Percentiles rank a stretch among this genome's conserved stretches.
These are phyloP conservation scores for Solanum virginianum DNA, from an alignment of 257 asterid species.

Conservation along the genomic window DNA sequence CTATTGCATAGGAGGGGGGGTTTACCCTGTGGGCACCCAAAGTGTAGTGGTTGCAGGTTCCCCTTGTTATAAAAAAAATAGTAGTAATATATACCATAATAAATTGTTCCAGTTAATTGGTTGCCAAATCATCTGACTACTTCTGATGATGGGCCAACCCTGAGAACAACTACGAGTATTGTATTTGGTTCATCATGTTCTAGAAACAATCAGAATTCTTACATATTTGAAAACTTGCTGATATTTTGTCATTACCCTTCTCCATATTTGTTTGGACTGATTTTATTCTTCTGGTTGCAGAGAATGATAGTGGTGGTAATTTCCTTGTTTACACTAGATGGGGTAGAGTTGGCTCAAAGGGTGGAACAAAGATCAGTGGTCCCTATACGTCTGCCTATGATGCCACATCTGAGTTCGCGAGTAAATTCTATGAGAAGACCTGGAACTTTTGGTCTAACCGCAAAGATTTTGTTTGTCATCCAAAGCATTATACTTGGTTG, in stretches of 20 bases:
- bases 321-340: constrained; percentile 71
- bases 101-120: not conserved
- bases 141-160: not conserved
- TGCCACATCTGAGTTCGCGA: constrained; percentile 53
- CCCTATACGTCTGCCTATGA: constrained; percentile 39
- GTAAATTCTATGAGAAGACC: constrained; percentile 68
- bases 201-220: not conserved
- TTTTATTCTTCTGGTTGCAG: constrained; percentile 26
- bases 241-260: not conserved
- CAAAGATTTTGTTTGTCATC: constrained; percentile 45
- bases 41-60: no score
- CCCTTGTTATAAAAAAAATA: no score
- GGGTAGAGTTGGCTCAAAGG: constrained; percentile 98
- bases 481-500: constrained; percentile 61
- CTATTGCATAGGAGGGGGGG: no score
- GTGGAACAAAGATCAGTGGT: constrained; percentile 58
- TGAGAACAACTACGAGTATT: not conserved
- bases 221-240: not conserved
- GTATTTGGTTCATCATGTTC: not conserved
- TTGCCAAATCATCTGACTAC: not conserved
- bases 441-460: constrained; percentile 54
- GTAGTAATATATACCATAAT: not conserved
- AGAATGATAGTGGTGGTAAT: constrained; percentile 66
- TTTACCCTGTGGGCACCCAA: no score
- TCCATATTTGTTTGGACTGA: not conserved